phyloP scores from a whole-genome alignment of 2,329 filamentous ascomycete genomes.

The Aspergillus texensis region DNA sequence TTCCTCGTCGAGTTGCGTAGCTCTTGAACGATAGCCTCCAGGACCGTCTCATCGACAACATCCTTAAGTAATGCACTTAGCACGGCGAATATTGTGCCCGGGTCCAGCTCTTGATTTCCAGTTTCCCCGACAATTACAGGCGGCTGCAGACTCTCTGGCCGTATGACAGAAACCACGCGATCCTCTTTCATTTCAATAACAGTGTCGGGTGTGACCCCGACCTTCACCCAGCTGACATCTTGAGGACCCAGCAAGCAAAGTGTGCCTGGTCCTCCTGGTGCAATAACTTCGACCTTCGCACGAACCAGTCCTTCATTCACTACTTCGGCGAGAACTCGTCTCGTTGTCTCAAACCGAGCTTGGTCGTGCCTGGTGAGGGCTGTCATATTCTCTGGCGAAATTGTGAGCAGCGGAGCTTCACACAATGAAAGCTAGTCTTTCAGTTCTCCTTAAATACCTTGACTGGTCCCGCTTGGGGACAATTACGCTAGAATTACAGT shows the following conservation, averaged over 20 bases:
- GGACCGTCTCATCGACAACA: not conserved
- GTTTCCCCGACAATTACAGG: not conserved
- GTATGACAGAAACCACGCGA: not conserved
- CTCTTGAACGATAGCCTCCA: conserved; percentile 13
- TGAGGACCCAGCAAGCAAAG: not conserved
- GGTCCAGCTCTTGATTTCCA: conserved; percentile 5
- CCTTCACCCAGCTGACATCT: not conserved
- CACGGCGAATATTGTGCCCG: conserved; percentile 11
- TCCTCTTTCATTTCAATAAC: not conserved
- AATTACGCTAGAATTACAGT: no score
- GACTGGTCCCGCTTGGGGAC: no score
- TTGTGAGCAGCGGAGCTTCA: no score
- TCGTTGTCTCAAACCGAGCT: conserved; percentile 18
- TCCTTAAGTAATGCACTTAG: conserved; percentile 12
- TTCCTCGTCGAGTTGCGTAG: conserved; percentile 16
- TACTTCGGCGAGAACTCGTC: conserved; percentile 16
- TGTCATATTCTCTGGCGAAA: no score
- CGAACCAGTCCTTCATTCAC: conserved; percentile 19
- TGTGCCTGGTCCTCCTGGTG: not conserved
- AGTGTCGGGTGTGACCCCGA: not conserved
- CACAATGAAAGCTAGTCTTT: no score
- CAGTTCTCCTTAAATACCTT: no score
- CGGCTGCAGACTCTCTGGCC: not conserved
- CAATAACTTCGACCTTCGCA: not conserved
- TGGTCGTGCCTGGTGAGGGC: not conserved